These are phyloP conservation scores for Cryptococcus jaspeensis DNA, from an alignment of 1,284 basidiomycete species.

Conservation along the genomic window DNA sequence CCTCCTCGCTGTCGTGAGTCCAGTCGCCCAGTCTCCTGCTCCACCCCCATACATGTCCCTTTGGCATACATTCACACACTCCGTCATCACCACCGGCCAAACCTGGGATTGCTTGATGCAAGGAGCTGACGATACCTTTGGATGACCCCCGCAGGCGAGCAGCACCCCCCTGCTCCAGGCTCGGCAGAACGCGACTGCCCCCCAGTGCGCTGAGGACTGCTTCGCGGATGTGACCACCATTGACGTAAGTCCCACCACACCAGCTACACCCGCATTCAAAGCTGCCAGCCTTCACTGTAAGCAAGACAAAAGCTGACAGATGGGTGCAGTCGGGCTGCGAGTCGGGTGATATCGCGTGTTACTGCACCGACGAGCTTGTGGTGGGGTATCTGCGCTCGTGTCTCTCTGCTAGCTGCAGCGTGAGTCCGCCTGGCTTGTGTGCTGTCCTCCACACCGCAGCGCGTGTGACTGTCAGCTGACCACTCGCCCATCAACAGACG, in stretches of 20 bases:
- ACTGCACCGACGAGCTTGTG: conserved; percentile 11
- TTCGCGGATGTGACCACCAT: conserved; percentile 10
- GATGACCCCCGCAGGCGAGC: neutral
- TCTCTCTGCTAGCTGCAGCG: conserved; percentile 16
- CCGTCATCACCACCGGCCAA: too few species aligned
- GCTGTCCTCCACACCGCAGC: neutral
- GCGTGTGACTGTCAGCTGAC: neutral
- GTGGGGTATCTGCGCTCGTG: conserved; percentile 16
- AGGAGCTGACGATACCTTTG: too few species aligned
- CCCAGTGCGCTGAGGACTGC: conserved; percentile 16
- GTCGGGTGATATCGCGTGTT: conserved; percentile 17
- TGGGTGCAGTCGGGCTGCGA: conserved; percentile 8
- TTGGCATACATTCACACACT: too few species aligned
- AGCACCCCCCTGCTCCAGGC: neutral
- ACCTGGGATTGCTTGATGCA: too few species aligned
- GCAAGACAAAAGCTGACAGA: neutral
- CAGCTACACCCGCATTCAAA: too few species aligned
- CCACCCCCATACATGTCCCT: neutral
- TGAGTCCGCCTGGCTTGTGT: conserved; percentile 3
- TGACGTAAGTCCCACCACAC: conserved; percentile 14
- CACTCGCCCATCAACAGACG: conserved; percentile 6
- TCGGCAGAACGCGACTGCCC: conserved; percentile 8
- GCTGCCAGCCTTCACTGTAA: neutral
- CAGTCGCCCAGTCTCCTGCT: too few species aligned
- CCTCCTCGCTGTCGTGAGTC: too few species aligned